Conservation (phyloP, 345 rosid species). For the Raphanus raphanistrum region DNA sequence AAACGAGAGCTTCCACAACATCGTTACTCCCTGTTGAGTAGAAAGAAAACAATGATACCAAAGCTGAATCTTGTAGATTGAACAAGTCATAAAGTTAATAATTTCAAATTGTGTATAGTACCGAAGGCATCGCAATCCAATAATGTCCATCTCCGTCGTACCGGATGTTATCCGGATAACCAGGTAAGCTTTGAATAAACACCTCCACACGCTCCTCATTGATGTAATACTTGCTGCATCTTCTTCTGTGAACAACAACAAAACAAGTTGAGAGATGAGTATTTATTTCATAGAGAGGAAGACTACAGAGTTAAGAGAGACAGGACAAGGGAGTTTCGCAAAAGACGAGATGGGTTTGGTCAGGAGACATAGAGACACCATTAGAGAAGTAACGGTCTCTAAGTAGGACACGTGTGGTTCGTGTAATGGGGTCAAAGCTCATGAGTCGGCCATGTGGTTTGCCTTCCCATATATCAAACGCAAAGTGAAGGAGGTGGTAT, state of each 20-base stretch:
- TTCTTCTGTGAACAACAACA: slow-evolving; percentile 46
- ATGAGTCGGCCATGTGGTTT: slow-evolving; percentile 67
- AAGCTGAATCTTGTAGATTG: neutral
- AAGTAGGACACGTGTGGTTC: slow-evolving; percentile 49
- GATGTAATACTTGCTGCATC: slow-evolving; percentile 63
- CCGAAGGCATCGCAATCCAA: slow-evolving; percentile 63
- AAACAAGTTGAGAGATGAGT: neutral
- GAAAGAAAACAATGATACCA: neutral
- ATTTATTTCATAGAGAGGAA: neutral
- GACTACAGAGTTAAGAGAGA: neutral
- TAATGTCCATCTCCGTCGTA: slow-evolving; percentile 62
- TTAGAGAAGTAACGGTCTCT: slow-evolving; percentile 64
- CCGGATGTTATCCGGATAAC: slow-evolving; percentile 71
- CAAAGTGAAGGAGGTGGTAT: slow-evolving; percentile 27
- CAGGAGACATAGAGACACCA: slow-evolving; percentile 64
- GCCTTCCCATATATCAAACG: slow-evolving; percentile 55
- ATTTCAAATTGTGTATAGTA: slow-evolving; percentile 20
- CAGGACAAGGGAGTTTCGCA: slow-evolving; percentile 65
- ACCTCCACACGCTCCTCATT: slow-evolving; percentile 45
- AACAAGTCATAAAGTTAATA: neutral
- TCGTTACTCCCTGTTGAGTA: slow-evolving; percentile 32
- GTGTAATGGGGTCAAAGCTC: slow-evolving; percentile 57
- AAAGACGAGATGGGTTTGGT: slow-evolving; percentile 55
- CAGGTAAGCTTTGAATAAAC: slow-evolving; percentile 53
- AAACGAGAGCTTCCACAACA: slow-evolving; percentile 22